phyloP scores from a whole-genome alignment of 257 asterid genomes.

The Paraleonurus japonicus region DNA sequence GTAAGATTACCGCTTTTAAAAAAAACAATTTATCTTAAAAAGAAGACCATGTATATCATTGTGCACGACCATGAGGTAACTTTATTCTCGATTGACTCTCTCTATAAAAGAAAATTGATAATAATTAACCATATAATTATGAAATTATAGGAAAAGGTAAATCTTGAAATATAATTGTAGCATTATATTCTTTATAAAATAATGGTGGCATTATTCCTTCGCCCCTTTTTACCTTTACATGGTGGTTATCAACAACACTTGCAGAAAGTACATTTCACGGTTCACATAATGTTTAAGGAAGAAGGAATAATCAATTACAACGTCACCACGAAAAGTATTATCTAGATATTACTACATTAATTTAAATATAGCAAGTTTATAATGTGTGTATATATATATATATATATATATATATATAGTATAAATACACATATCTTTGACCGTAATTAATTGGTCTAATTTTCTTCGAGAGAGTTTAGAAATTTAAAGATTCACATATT shows the following conservation, averaged over 20 bases:
- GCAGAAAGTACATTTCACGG: constrained; percentile 14
- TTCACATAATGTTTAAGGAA: constrained; percentile 1
- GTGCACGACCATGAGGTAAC: background rate
- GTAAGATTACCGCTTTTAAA: background rate
- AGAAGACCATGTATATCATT: background rate
- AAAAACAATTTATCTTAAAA: background rate
- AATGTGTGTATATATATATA: background rate
- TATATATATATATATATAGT: no score
- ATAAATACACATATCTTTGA: background rate
- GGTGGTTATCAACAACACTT: constrained; percentile 14
- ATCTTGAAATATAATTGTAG: background rate
- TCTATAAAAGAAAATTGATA: background rate
- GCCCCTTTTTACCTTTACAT: constrained; percentile 10
- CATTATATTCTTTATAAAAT: background rate
- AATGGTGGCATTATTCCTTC: background rate
- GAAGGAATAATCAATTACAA: background rate
- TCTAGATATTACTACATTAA: background rate
- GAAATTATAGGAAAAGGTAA: background rate
- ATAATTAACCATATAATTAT: background rate
- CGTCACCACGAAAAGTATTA: background rate
- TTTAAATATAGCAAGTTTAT: background rate
- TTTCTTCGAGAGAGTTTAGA: no score
- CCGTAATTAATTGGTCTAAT: no score
- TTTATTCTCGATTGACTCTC: background rate
- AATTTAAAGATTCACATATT: no score